A percentile compares a stretch with the other conserved stretches of the same genome.
Evolutionary conservation across 2,329 filamentous ascomycete genomes (phyloP).

Genomic region (Lasiodiplodia sp.): DNA sequence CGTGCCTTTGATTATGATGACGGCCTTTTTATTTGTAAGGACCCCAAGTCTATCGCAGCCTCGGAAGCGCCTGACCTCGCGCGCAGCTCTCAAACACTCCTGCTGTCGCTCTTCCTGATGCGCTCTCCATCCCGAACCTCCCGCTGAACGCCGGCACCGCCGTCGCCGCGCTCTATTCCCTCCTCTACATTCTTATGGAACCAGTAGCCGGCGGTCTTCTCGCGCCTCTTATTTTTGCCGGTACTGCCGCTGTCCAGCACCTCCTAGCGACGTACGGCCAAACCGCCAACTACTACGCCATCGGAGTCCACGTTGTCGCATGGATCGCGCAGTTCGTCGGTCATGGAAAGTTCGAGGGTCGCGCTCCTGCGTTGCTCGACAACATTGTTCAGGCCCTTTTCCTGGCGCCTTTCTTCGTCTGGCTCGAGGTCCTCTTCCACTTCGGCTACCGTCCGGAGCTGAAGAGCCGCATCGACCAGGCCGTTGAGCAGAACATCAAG

Average conservation of each 20-base stretch:
- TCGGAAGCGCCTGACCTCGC: neutral
- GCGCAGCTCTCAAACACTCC: constrained; percentile 64
- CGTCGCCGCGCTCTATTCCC: constrained; percentile 69
- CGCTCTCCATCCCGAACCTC: constrained; percentile 63
- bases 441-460: constrained; percentile 90
- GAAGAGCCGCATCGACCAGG: constrained; percentile 78
- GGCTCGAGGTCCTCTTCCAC: constrained; percentile 91
- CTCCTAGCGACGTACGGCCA: constrained; percentile 70
- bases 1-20: constrained; percentile 77
- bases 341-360: constrained; percentile 86
- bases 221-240: constrained; percentile 76
- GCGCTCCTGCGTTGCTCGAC: constrained; percentile 87
- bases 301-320: constrained; percentile 67
- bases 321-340: constrained; percentile 94
- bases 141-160: constrained; percentile 67
- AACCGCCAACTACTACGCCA: constrained; percentile 69
- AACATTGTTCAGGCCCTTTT: constrained; percentile 92
- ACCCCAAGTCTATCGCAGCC: neutral
- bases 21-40: constrained; percentile 74
- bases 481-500: constrained; percentile 76
- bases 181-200: constrained; percentile 89
- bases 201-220: constrained; percentile 86
- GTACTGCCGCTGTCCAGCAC: constrained; percentile 78
- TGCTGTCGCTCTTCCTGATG: constrained; percentile 61
- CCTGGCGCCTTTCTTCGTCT: constrained; percentile 94